A percentile compares a stretch with the other conserved stretches of the same genome.
Conservation (phyloP, 2,329 filamentous ascomycete species). For the Neofusicoccum umdonicola region DNA sequence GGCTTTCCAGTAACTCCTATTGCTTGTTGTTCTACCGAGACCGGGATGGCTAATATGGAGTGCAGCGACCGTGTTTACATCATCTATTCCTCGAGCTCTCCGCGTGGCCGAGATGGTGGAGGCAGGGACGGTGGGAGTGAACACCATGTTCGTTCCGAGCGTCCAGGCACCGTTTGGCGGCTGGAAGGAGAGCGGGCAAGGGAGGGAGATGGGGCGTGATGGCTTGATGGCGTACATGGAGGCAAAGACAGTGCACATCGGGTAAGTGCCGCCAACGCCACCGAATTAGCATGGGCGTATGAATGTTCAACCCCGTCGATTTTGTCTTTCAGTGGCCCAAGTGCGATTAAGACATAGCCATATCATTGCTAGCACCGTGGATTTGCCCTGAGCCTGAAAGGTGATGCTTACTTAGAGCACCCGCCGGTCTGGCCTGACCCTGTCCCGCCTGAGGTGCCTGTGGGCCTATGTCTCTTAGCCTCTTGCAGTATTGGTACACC, state of each 20-base stretch:
- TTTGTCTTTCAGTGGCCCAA: too few species aligned
- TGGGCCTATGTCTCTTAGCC: too few species aligned
- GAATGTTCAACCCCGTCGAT: too few species aligned
- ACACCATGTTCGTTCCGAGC: constrained; percentile 24
- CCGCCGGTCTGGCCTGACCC: too few species aligned
- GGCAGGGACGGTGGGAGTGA: constrained; percentile 34
- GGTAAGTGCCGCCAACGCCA: background rate
- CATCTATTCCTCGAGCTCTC: constrained; percentile 26
- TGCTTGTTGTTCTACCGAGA: background rate
- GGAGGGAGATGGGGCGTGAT: constrained; percentile 29
- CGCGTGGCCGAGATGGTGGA: constrained; percentile 31
- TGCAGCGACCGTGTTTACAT: constrained; percentile 18
- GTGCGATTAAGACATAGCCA: too few species aligned
- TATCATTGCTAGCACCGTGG: too few species aligned
- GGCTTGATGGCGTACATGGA: constrained; percentile 35
- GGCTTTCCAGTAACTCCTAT: constrained; percentile 22
- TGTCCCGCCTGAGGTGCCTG: too few species aligned
- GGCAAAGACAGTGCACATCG: constrained; percentile 32
- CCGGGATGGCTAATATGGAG: constrained; percentile 24
- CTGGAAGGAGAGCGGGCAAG: constrained; percentile 31
- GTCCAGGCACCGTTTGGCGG: constrained; percentile 32
- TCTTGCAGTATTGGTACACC: too few species aligned
- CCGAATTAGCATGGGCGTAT: too few species aligned
- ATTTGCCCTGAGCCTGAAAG: too few species aligned
- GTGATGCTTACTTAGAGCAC: too few species aligned